Conservation (phyloP, 2,329 filamentous ascomycete genomes). For the Aureobasidium musti region DNA sequence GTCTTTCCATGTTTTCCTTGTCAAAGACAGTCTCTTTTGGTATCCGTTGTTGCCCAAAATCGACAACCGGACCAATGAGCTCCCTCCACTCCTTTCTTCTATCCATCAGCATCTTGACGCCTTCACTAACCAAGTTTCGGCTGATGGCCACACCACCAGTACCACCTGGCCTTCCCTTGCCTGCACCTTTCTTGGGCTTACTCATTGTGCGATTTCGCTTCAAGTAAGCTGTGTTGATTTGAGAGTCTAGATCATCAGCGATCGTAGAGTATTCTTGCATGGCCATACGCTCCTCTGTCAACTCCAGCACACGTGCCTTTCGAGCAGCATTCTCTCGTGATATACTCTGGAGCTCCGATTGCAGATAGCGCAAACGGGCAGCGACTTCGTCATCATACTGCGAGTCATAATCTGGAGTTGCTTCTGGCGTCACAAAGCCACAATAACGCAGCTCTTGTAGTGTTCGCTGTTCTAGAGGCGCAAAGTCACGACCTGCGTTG, state of each 20-base stretch:
- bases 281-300: conserved; percentile 90
- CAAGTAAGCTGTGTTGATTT: conserved; percentile 91
- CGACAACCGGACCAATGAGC: conserved; percentile 86
- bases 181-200: conserved; percentile 76
- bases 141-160: conserved; percentile 60
- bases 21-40: conserved; percentile 78
- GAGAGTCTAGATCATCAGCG: conserved; percentile 90
- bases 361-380: conserved; percentile 81
- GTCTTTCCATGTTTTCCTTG: conserved; percentile 67
- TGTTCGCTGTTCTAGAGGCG: conserved; percentile 83
- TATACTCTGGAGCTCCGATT: conserved; percentile 77
- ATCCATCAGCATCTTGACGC: conserved; percentile 91
- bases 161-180: conserved; percentile 51
- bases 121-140: conserved; percentile 82
- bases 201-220: conserved; percentile 94
- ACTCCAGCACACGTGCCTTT: conserved; percentile 80
- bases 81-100: conserved; percentile 85
- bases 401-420: conserved; percentile 75
- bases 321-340: conserved; percentile 87
- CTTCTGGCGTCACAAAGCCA: conserved; percentile 66
- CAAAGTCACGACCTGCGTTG: conserved; percentile 77
- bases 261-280: conserved; percentile 97
- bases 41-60: conserved; percentile 75
- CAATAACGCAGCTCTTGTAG: conserved; percentile 90
- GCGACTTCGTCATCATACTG: conserved; percentile 95